phyloP scores from a whole-genome alignment of 805 yeast genomes.

The Starmerella roubikii region DNA sequence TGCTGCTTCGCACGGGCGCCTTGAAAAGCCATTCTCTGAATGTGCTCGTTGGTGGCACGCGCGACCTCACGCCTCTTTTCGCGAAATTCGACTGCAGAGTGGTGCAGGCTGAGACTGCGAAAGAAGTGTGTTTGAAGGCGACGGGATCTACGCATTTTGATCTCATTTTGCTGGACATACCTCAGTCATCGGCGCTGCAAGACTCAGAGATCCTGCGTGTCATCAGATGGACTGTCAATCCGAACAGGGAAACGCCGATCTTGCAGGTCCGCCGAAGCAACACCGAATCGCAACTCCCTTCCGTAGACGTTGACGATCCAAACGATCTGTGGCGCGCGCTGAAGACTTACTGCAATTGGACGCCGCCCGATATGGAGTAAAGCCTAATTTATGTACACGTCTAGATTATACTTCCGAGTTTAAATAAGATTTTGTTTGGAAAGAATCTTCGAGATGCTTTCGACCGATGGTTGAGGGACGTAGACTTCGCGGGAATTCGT shows the following conservation, averaged over 20 bases:
- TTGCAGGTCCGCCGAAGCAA: slow-evolving; percentile 55
- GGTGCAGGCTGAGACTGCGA: slow-evolving; percentile 62
- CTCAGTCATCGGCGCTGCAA: slow-evolving; percentile 5
- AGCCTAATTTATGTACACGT: neutral
- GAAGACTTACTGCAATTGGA: slow-evolving; percentile 24
- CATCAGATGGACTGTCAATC: slow-evolving; percentile 62
- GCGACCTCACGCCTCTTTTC: slow-evolving; percentile 47
- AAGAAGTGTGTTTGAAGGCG: slow-evolving; percentile 41
- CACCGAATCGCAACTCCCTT: slow-evolving; percentile 40
- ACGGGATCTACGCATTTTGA: slow-evolving; percentile 68
- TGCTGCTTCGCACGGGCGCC: slow-evolving; percentile 4
- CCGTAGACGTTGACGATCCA: slow-evolving; percentile 20
- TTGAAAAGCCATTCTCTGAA: slow-evolving; percentile 22
- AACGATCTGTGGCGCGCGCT: slow-evolving; percentile 27
- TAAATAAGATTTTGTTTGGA: slow-evolving; percentile 8
- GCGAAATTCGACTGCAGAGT: slow-evolving; percentile 68
- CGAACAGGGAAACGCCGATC: slow-evolving; percentile 65
- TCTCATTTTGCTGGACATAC: slow-evolving; percentile 48
- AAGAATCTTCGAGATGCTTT: slow-evolving; percentile 5
- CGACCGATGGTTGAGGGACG: neutral
- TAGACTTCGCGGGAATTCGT: slow-evolving; percentile 3
- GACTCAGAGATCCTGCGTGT: slow-evolving; percentile 24
- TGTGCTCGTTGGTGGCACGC: slow-evolving; percentile 69
- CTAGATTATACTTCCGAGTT: no score
- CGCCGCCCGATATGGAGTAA: slow-evolving; percentile 6